Base-by-base conservation (phyloP, 1,284 basidiomycete species). In the Xerocomus nothofagi region DNA sequence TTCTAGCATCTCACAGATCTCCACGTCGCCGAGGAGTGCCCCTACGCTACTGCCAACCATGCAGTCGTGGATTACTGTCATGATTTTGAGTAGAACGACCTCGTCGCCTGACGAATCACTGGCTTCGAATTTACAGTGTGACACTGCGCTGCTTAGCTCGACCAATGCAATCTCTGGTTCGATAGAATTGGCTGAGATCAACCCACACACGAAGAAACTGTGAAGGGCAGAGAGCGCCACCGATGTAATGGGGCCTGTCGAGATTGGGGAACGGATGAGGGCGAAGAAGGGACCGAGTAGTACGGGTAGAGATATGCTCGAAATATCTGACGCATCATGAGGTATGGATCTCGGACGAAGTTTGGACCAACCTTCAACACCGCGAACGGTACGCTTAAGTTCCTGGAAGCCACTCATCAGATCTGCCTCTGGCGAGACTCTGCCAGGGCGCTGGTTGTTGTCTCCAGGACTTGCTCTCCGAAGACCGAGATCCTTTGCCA, bases 1-100 rank as follows among this genome's bases (percentile, higher is more conserved):
- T 73, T 99, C 97, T 63, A 99, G 77, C 85, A 99, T 94, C 72
- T 98, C 96, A 68, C 97, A 99, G 18, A 99, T 88, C 67, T 94
- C 91, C 52, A 97, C 85, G 63, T 99, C 96, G 32, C 91, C 90
- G 33, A 98, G 77, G 11, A 79, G 75, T 20, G 69, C 64, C 0
- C 86, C 88, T n/a, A 88, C 79, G 44, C 68, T 73, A 26, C 60
- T 71, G 43, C 84, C 82, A 50, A 86, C 83, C 58, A 96, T 77
- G 61, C 91, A 85, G 64, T 92, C 86, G 55, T 91, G 84, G 54
- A 99, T 94, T 10, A 98, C 86, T 12, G 88, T 83, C 73, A 99
- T 83, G 56, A 99, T 94, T 64, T 89, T 89, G 46, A 97, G 79
- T 12, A 99, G 77, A 6, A 98, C 94, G 6, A 98, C 89, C 70